Conservation (phyloP, 1,139 yeast genomes). For the Zygosaccharomyces pseudobailii region DNA sequence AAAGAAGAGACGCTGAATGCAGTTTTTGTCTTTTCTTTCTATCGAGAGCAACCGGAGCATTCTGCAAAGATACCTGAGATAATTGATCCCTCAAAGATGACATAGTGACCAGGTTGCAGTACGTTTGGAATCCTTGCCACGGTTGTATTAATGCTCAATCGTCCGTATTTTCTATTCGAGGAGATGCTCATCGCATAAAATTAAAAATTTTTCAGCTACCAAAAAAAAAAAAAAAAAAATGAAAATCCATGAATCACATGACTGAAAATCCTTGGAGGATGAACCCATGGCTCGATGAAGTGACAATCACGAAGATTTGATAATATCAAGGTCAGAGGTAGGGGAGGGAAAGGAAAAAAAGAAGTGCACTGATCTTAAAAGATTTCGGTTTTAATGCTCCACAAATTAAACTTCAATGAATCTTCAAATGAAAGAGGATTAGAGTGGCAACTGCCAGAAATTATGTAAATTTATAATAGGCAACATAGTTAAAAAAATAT, state of each 20-base stretch:
- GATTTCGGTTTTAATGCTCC: too few relatives aligned
- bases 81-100: slow-evolving; percentile 77
- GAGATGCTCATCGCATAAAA: slow-evolving; percentile 15
- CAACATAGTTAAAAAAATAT: background rate
- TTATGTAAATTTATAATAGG: background rate
- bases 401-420: background rate
- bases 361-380: too few relatives aligned
- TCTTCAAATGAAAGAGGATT: background rate
- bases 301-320: too few relatives aligned
- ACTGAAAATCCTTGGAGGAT: background rate
- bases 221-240: too few relatives aligned
- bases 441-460: too few relatives aligned
- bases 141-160: background rate
- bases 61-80: slow-evolving; percentile 60
- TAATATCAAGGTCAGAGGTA: too few relatives aligned
- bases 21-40: slow-evolving; percentile 80
- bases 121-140: background rate
- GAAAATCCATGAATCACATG: background rate
- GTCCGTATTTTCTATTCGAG: background rate
- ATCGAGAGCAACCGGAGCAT: slow-evolving; percentile 74
- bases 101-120: slow-evolving; percentile 17
- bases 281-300: background rate
- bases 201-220: background rate
- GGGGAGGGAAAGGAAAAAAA: too few relatives aligned
- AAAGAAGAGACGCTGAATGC: slow-evolving; percentile 83